Base-by-base conservation (phyloP, 2,329 filamentous ascomycete species). In the Apiospora malaysiana region DNA sequence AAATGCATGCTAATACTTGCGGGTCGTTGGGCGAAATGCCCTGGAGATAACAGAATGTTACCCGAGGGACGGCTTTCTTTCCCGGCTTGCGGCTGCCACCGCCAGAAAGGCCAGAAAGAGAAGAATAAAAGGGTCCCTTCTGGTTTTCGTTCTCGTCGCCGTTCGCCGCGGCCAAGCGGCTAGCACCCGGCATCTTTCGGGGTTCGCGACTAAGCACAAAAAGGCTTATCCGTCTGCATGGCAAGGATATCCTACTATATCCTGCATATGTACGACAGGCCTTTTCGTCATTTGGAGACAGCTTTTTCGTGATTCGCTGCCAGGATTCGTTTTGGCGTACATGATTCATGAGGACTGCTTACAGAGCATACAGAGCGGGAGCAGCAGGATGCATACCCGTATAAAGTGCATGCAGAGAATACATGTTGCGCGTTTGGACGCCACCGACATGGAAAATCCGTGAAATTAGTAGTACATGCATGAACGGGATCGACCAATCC, bases 1-100 rank as follows among this genome's bases (percentile, higher is more conserved):
- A 46, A 49, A 49, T 37, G 25, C 25, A 59, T 59, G 51, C 51
- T 56, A 59, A 59, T 59, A 59, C 51, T 37, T 59, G 51, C 51
- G 51, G 51, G 51, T 59, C 51, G 51, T 59, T 59, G 51, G 51
- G 51, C 32, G n/a, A 16, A 37, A 27, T 14, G 49, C 18, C 12
- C 51, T 59, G 51, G 51, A 59, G 51, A 59, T 59, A 59, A 59
- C 25, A 59, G 12, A 32, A 18, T 32, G 51, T 59, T 59, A 59
- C 51, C 51, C 51, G 27, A 59, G 25, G 51, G 25, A 59, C 16
- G 46, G 49, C 23, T 14, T 23, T 14, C 49, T 27, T 25, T 51
- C 23, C 49, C 49, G 49, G 49, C 23, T 25, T 27, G 12, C 49
- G 23, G 49, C 49, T 56, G 49, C 49, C 49, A 56, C 49, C 49